Base-by-base conservation (phyloP, 495 filamentous ascomycete genomes). In the Hypoxylon trugodes region DNA sequence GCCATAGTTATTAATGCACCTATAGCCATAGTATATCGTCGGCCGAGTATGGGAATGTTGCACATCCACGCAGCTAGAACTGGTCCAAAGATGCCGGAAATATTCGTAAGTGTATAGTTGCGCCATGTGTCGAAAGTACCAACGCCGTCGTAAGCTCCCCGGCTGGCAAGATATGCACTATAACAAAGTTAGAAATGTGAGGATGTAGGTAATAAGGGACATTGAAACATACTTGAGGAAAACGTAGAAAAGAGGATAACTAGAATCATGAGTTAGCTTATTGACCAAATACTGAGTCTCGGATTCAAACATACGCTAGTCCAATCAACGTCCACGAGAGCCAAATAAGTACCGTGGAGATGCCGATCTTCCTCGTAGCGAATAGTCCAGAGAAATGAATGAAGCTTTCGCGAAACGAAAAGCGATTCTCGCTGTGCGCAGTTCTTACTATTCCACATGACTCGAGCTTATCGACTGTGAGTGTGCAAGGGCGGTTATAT, bases 261-360 rank as follows among this genome's bases (percentile, higher is more conserved):
- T 72, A 33, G 12, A 45, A 33, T 16, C 18, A 15, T 19, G 10
- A 47, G 32, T 72, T 63, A 72, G 69, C 60, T 37, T 51, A 13
- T 25, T n/a, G 1, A 2, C 6, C n/a, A 30, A 5, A 51, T 6
- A 2, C 4, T 22, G 3, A 15, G 16, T 24, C 6, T 25, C 24
- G 6, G 19, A 19, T 6, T n/a, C 18, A 7, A 32, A 72, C 69
- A 22, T 56, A 72, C 16, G 84, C 86, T 15, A 90, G 79, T 4
- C 87, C 88, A 46, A 90, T 87, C 9, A 90, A 72, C n/a, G 84
- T 76, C 88, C 88, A 90, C 0, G 83, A 86, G 8, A 89, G 61
- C 87, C 88, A 90, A 40, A 91, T 85, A 59, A 92, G 71, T 1
- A 74, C 49, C 0, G 88, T 91, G 0, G 83, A 87, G 9, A 88